Evolutionary conservation across 73 alveolate species (phyloP), one percentile per base, ranked within the genome.

Genomic region (Stentor roeselii): DNA sequence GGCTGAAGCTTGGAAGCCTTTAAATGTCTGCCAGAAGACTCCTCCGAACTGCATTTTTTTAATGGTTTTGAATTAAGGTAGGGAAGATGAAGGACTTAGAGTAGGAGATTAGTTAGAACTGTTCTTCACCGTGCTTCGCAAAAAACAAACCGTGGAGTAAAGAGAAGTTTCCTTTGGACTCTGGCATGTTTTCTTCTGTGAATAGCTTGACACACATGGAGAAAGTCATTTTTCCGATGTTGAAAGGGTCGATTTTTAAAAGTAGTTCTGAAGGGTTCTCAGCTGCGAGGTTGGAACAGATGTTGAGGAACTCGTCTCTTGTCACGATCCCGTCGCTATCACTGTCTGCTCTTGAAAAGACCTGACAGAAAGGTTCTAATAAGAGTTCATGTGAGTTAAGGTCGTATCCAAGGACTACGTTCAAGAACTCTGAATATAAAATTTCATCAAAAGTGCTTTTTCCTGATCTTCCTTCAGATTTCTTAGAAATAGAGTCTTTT

Each of bases 341-440:
- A 6, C 80, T 42, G 89, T 97, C 99, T 75, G 90, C 92, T 41
- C 87, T 82, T 87, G 91, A 90, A 87, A 93, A 97, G 36, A 93
- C 85, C 61, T 75, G 75, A 42, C 94, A 89, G 89, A 97, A 97
- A 78, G 91, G 94, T 42, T 82, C 88, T 75, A 96, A 84, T 92
- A 93, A 95, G 87, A 94, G 94, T 76, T 95, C 98, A 86, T 96
- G 99, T 59, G 95, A 91, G 87, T 93, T 93, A 35, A 97, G 90
- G 84, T 97, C 93, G 92, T 94, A 97, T 85, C 93, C 99, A 31
- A 95, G 90, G 60, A 97, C 92, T 34, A 91, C 90, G 83, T 75
- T 94, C 78, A 90, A 96, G 58, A 91, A 92, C 59, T 95, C 95
- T 58, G 87, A 83, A 82, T 88, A 87, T 75, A 84, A 90, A 82